phyloP scores from a whole-genome alignment of 495 filamentous ascomycete genomes.

The Penicillium riverlandense region DNA sequence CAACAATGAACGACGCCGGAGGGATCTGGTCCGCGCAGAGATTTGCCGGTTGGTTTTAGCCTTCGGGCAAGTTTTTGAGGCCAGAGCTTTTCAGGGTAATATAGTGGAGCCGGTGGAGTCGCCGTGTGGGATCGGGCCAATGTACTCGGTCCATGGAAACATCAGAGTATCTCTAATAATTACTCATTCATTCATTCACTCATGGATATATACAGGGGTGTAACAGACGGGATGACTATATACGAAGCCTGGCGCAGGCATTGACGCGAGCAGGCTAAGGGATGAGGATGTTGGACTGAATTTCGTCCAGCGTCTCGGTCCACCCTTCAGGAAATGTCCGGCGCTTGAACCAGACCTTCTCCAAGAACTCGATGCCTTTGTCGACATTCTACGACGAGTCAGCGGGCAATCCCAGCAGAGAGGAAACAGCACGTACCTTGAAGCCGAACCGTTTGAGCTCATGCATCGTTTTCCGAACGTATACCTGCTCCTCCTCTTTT shows the following conservation, averaged over 20 bases:
- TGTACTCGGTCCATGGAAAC: too few relatives aligned
- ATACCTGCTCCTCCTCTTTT: slow-evolving; percentile 25
- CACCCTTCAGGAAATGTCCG: slow-evolving; percentile 31
- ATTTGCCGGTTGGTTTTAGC: neutral
- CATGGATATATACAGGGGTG: too few relatives aligned
- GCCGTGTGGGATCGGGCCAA: too few relatives aligned
- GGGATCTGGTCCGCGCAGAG: slow-evolving; percentile 7
- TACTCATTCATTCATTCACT: too few relatives aligned
- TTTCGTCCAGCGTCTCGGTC: slow-evolving; percentile 31
- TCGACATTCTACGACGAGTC: slow-evolving; percentile 25
- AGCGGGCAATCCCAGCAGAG: neutral
- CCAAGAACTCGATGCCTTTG: slow-evolving; percentile 26
- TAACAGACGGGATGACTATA: too few relatives aligned
- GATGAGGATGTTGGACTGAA: slow-evolving; percentile 30
- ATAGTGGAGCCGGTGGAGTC: too few relatives aligned
- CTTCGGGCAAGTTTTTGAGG: neutral
- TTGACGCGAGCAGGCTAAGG: slow-evolving; percentile 1
- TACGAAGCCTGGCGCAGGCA: too few relatives aligned
- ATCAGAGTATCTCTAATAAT: too few relatives aligned
- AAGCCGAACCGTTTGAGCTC: slow-evolving; percentile 32
- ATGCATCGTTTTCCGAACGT: slow-evolving; percentile 29
- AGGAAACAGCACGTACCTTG: slow-evolving; percentile 12
- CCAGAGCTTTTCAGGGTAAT: neutral
- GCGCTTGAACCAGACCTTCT: slow-evolving; percentile 31
- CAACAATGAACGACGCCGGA: slow-evolving; percentile 4